Conservation (phyloP, 768 basidiomycete genomes). For the Mycena alexandri region DNA sequence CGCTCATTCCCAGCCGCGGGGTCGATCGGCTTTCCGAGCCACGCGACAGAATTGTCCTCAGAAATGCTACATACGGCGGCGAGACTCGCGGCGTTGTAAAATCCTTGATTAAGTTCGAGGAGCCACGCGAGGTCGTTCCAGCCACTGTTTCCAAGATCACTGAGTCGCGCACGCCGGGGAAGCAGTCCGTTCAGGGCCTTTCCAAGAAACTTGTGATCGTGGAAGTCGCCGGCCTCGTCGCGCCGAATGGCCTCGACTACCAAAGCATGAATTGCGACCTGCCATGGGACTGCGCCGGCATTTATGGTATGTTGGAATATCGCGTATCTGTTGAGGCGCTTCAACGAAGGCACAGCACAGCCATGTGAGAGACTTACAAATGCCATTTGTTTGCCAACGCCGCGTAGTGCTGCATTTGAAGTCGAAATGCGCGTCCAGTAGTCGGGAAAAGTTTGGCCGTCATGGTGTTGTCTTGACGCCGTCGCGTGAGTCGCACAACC, state of each 20-base stretch:
- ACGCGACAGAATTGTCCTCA: conserved; percentile 21
- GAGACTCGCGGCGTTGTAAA: conserved; percentile 43
- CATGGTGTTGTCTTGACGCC: neutral
- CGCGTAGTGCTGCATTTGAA: conserved; percentile 12
- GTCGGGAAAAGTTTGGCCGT: neutral
- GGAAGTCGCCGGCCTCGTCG: conserved; percentile 30
- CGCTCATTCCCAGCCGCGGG: conserved; percentile 40
- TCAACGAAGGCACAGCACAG: neutral
- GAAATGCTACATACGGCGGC: conserved; percentile 31
- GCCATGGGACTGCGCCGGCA: conserved; percentile 26
- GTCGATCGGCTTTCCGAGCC: conserved; percentile 41
- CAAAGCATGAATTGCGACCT: conserved; percentile 21
- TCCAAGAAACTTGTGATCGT: conserved; percentile 39
- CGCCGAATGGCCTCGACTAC: conserved; percentile 42
- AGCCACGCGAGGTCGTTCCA: conserved; percentile 46
- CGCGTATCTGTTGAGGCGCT: conserved; percentile 3
- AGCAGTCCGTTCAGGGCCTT: conserved; percentile 43
- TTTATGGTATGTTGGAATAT: conserved; percentile 24
- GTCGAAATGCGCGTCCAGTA: neutral
- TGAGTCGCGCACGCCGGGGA: conserved; percentile 37
- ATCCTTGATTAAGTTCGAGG: conserved; percentile 44
- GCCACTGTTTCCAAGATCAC: conserved; percentile 32
- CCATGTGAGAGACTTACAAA: neutral
- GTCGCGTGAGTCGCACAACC: neutral
- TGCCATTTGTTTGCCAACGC: conserved; percentile 12